Evolutionary conservation across 2,329 filamentous ascomycete species (phyloP).

Genomic region (Pseudogymnoascus sp.): DNA sequence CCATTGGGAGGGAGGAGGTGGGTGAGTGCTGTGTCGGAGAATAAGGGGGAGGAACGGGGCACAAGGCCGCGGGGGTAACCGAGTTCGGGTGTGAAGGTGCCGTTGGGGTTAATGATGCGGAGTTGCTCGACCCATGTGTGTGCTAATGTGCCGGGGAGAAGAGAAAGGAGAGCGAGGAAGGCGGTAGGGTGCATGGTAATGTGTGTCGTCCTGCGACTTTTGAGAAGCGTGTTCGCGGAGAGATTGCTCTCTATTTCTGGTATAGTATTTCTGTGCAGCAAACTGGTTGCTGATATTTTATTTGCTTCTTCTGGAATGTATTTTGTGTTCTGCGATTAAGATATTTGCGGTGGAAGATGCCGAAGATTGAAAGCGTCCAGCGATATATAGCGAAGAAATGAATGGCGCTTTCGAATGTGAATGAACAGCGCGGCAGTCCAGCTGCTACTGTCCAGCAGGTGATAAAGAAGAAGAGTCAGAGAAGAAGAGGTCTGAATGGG

Average conservation of each 20-base stretch:
- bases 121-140: constrained; percentile 80
- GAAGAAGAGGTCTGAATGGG: background rate
- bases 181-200: background rate
- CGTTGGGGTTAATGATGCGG: constrained; percentile 60
- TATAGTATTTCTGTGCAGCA: background rate
- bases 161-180: background rate
- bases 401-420: constrained; percentile 1
- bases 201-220: constrained; percentile 1
- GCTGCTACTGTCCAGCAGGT: constrained; percentile 6
- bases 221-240: background rate
- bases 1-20: background rate
- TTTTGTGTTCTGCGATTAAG: background rate
- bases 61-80: constrained; percentile 67
- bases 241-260: background rate
- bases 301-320: background rate
- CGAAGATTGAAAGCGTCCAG: background rate
- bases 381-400: constrained; percentile 8
- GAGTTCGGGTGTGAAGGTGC: constrained; percentile 58
- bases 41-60: constrained; percentile 44
- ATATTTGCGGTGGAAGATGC: background rate
- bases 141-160: constrained; percentile 28
- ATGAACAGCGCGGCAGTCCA: constrained; percentile 1
- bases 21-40: constrained; percentile 48
- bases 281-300: background rate
- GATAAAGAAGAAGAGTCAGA: constrained; percentile 5